A percentile compares a stretch with the other conserved stretches of the same genome.
These are phyloP conservation scores for Cyamopsis tetragonoloba DNA, from an alignment of 306 rosid species.

Conservation along the genomic window DNA sequence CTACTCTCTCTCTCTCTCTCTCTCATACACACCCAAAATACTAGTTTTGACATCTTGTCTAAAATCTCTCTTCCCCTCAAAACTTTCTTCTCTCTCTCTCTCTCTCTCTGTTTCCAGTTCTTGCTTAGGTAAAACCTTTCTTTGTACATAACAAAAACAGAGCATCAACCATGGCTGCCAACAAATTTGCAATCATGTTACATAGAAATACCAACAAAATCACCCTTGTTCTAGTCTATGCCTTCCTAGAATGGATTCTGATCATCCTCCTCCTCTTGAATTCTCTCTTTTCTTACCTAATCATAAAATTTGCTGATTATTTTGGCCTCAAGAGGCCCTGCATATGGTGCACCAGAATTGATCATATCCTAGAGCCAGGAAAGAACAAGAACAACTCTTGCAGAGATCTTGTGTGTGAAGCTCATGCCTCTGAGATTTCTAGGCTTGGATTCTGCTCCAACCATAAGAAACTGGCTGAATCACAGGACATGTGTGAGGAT, in stretches of 20 bases:
- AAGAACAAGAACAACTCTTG: slow-evolving; percentile 31
- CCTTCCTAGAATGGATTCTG: slow-evolving; percentile 83
- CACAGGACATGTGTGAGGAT: slow-evolving; percentile 70
- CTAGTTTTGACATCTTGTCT: slow-evolving; percentile 38
- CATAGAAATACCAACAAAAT: slow-evolving; percentile 79
- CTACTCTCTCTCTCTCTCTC: slow-evolving; percentile 24
- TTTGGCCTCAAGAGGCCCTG: slow-evolving; percentile 92
- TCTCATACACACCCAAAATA: slow-evolving; percentile 19
- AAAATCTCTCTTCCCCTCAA: slow-evolving; percentile 21
- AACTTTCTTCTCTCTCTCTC: slow-evolving; percentile 20
- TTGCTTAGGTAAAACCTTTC: background rate
- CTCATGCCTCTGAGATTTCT: slow-evolving; percentile 80
- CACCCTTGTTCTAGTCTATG: slow-evolving; percentile 74
- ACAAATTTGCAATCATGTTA: slow-evolving; percentile 85
- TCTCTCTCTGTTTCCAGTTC: background rate
- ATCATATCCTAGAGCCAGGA: slow-evolving; percentile 64
- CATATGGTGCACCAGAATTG: slow-evolving; percentile 82
- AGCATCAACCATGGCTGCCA: slow-evolving; percentile 77
- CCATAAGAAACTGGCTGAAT: slow-evolving; percentile 66
- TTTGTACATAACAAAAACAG: slow-evolving; percentile 54
- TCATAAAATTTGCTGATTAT: slow-evolving; percentile 70
- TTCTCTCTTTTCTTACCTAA: slow-evolving; percentile 75
- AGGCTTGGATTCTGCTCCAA: slow-evolving; percentile 59
- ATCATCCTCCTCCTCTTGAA: slow-evolving; percentile 74
- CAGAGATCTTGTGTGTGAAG: slow-evolving; percentile 81